phyloP scores from a whole-genome alignment of 2,329 filamentous ascomycete genomes.

The Aureobasidium uvarum region DNA sequence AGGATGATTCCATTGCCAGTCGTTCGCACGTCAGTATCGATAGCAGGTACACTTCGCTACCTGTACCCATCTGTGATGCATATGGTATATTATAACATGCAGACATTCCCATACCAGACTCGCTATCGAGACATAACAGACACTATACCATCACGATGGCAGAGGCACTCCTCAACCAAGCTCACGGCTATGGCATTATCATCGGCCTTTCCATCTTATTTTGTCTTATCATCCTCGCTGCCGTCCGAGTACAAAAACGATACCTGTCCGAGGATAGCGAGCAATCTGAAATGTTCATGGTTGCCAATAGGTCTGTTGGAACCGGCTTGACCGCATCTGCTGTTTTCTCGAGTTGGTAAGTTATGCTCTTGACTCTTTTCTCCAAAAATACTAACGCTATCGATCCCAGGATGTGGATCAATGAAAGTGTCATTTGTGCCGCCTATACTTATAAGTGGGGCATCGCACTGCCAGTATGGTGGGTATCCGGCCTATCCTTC shows the following conservation, averaged over 20 bases:
- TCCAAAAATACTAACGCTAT: neutral
- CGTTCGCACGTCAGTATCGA: slow-evolving; percentile 26
- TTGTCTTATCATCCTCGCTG: slow-evolving; percentile 48
- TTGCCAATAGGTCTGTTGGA: slow-evolving; percentile 35
- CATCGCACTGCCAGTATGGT: slow-evolving; percentile 38
- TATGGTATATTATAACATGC: neutral
- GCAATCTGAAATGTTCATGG: slow-evolving; percentile 50
- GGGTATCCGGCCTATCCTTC: slow-evolving; percentile 44
- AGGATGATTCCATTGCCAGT: slow-evolving; percentile 27
- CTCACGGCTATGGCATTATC: slow-evolving; percentile 49
- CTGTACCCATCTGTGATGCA: neutral
- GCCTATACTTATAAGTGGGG: slow-evolving; percentile 39
- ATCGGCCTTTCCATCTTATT: slow-evolving; percentile 52
- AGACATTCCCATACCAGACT: neutral
- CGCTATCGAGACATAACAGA: neutral
- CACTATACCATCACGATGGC: slow-evolving; percentile 28
- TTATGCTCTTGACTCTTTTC: neutral
- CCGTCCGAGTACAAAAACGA: slow-evolving; percentile 48
- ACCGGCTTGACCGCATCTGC: slow-evolving; percentile 37
- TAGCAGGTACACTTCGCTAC: neutral
- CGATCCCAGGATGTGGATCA: slow-evolving; percentile 44
- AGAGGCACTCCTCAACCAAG: slow-evolving; percentile 37
- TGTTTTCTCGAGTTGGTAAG: slow-evolving; percentile 38
- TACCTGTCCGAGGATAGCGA: slow-evolving; percentile 46
- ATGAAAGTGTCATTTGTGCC: slow-evolving; percentile 43